Conservation (phyloP, 1,284 basidiomycete genomes). For the Malassezia slooffiae region DNA sequence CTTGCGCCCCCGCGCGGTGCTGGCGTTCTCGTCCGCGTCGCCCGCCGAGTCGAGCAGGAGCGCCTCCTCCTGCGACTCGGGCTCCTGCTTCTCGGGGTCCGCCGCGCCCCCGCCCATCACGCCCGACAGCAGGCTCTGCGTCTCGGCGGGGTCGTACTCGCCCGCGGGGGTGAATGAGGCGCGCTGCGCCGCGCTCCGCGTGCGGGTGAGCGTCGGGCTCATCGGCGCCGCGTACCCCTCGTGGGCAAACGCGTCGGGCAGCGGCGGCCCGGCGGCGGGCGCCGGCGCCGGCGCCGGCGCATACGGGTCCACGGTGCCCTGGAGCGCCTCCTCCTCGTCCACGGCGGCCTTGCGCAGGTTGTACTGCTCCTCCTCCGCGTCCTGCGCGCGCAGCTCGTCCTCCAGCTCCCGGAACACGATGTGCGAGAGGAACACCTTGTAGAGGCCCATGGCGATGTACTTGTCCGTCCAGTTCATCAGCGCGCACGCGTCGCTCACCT, state of each 20-base stretch:
- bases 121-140: slow-evolving; percentile 3
- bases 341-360: slow-evolving; percentile 54
- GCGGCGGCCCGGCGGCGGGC: slow-evolving; percentile 1
- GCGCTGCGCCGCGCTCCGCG: too few relatives aligned
- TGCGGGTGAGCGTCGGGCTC: not conserved
- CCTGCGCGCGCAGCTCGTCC: slow-evolving; percentile 62
- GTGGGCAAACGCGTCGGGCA: not conserved
- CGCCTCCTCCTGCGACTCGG: not conserved
- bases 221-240: not conserved
- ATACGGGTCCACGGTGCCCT: slow-evolving; percentile 49
- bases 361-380: slow-evolving; percentile 54
- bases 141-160: slow-evolving; percentile 6
- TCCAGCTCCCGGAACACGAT: slow-evolving; percentile 77
- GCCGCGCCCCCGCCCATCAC: too few relatives aligned
- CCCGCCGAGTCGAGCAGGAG: slow-evolving; percentile 50
- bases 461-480: slow-evolving; percentile 59
- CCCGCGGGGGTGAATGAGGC: slow-evolving; percentile 1
- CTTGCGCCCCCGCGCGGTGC: slow-evolving; percentile 47
- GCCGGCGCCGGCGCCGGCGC: slow-evolving; percentile 50
- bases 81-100: not conserved
- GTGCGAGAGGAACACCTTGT: slow-evolving; percentile 80
- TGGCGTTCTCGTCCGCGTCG: slow-evolving; percentile 47
- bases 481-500: slow-evolving; percentile 50
- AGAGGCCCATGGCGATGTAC: slow-evolving; percentile 66
- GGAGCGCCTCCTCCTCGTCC: slow-evolving; percentile 58